Base-by-base conservation (phyloP, 805 yeast genomes). In the Wickerhamomyces alni region DNA sequence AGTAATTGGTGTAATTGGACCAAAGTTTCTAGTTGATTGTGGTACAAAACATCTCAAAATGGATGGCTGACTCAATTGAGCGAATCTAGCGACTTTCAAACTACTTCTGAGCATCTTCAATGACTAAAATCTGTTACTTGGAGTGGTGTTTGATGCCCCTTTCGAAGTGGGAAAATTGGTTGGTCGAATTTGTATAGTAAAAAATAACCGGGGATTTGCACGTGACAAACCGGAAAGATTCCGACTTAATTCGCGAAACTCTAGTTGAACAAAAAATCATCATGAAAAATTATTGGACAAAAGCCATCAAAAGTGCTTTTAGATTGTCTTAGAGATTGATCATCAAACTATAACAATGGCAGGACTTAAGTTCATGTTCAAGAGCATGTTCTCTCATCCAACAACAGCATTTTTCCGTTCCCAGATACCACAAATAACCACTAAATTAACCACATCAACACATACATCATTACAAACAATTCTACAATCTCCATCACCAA, bases 351-450 rank as follows among this genome's bases (percentile, higher is more conserved):
- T n/a, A n/a, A n/a, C n/a, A n/a, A 31, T 31, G 34, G 13, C 26
- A 7, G 28, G 17, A 4, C 30, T 52, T 36, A 51, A 37, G 38
- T 49, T 48, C 39, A 39, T 54, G 48, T 50, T 55, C 47, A 52
- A 45, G 44, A 51, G 57, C 22, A 41, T 52, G 11, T 30, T 47
- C 26, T 43, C 53, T 4, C 13, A 37, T 1, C 38, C 50, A 32
- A 38, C 50, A 6, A 46, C 58, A 6, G 33, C 45, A 1, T 22
- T 36, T 13, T 36, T 45, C 17, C 50, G 51, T 30, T 46, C 41
- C 27, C 27, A 36, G 35, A 32, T 43, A 30, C 38, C 38, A 9
- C 36, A 38, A 26, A 28, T 25, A 28, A 38, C 35, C 7, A 12
- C 26, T 17, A 22, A 17, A 30, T 13, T 36, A 30, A 27, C 17